Base-by-base conservation (phyloP, 2,329 filamentous ascomycete genomes). In the Botryotinia calthae region DNA sequence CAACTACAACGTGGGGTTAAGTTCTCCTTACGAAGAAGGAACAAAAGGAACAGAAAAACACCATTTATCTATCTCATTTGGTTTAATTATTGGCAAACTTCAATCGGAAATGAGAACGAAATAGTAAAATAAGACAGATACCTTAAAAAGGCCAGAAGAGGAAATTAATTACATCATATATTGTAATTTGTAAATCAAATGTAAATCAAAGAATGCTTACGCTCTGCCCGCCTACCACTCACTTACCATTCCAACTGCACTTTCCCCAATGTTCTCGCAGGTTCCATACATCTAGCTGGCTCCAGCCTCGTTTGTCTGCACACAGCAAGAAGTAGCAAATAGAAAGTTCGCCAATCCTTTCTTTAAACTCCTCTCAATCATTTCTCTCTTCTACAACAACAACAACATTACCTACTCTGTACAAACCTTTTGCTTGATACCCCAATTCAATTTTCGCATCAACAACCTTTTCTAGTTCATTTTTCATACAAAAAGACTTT, bases 381-480 rank as follows among this genome's bases (percentile, higher is more conserved):
- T 70, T 70, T 37, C 28, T 66, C 42, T 34, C 31, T 54, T 63
- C 54, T 54, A 61, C 51, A 48, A 48, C 37, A 48, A 48, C 37
- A 48, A 72, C 44, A 68, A 66, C 48, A 34, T n/a, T 34, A 62
- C 20, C 44, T n/a, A 70, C 6, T 42, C 54, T 56, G 51, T 56
- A 28, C 34, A 14, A 70, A 51, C 42, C 44, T 25, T 74, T 74
- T 73, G 74, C 70, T 73, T 74, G 63, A 74, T 66, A 61, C 72
- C 56, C 63, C 42, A 70, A 70, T 64, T 72, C 54, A 46, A 61
- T 58, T 59, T 70, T 72, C 40, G 40, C 44, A n/a, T 16, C 37
- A 18, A 71, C 14, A 37, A 37, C 44, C 14, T 4, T 16, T 46
- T 63, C 42, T 44, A n/a, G 8, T 54, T 40, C 31, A 28, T 51